phyloP scores from a whole-genome alignment of 306 rosid species.

The Quercus bicolor region DNA sequence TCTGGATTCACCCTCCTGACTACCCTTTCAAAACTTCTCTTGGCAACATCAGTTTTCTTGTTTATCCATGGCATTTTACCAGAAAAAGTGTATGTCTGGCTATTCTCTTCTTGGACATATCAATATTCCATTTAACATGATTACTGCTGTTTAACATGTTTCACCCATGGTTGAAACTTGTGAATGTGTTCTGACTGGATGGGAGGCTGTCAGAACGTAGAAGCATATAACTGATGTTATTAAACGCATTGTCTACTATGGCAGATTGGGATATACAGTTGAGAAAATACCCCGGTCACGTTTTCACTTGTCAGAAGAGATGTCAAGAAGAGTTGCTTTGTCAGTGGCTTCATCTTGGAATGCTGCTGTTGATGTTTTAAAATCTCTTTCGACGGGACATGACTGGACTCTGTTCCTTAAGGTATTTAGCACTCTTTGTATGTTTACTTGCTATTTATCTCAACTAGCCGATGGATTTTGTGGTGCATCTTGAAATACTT shows the following conservation, averaged over 20 bases:
- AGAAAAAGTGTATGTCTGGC: slow-evolving; percentile 57
- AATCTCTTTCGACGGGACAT: slow-evolving; percentile 67
- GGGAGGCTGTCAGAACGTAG: slow-evolving; percentile 6
- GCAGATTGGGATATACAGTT: slow-evolving; percentile 72
- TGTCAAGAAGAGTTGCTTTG: slow-evolving; percentile 46
- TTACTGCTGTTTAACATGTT: slow-evolving; percentile 9
- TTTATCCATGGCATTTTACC: slow-evolving; percentile 69
- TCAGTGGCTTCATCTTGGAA: slow-evolving; percentile 72
- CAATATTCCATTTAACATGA: slow-evolving; percentile 1
- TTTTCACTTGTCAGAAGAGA: slow-evolving; percentile 76
- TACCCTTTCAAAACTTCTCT: slow-evolving; percentile 66
- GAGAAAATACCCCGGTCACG: slow-evolving; percentile 69
- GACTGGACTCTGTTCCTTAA: slow-evolving; percentile 60
- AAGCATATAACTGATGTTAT: slow-evolving; percentile 16
- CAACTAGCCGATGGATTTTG: no score
- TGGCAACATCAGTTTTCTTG: slow-evolving; percentile 43
- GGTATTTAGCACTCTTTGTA: slow-evolving; percentile 34
- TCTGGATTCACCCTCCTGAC: slow-evolving; percentile 61
- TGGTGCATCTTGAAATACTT: no score
- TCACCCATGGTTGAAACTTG: slow-evolving; percentile 1
- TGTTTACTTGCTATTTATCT: not conserved
- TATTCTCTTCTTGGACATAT: slow-evolving; percentile 12
- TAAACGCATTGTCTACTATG: slow-evolving; percentile 25
- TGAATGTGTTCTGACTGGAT: slow-evolving; percentile 10
- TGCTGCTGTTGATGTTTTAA: slow-evolving; percentile 49